phyloP scores from a whole-genome alignment of 2,329 filamentous ascomycete genomes.

The Helminthosporium solani region DNA sequence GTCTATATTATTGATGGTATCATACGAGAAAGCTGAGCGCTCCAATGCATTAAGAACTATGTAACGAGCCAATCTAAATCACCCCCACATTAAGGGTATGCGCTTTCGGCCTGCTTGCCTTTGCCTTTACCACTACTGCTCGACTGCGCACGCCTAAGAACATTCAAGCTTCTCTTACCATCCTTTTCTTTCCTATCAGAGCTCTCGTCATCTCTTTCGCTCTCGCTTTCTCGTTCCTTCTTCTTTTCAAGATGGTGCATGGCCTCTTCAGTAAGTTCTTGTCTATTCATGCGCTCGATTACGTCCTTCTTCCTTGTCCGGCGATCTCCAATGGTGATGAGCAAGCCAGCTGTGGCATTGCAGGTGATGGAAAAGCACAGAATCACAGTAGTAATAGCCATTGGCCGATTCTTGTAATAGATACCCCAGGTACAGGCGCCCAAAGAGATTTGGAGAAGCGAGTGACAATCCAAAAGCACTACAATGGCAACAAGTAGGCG shows the following conservation, averaged over 20 bases:
- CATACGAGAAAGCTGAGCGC: not conserved
- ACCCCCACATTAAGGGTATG: conserved; percentile 16
- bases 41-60: not conserved
- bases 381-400: conserved; percentile 76
- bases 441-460: conserved; percentile 75
- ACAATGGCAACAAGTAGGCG: conserved; percentile 73
- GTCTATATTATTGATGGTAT: not conserved
- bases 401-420: conserved; percentile 65
- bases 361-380: conserved; percentile 75
- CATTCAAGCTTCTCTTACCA: conserved; percentile 12
- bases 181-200: conserved; percentile 16
- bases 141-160: conserved; percentile 6
- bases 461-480: conserved; percentile 77
- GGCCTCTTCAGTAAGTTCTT: conserved; percentile 69
- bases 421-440: conserved; percentile 79
- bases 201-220: conserved; percentile 34
- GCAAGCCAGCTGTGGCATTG: conserved; percentile 73
- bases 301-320: conserved; percentile 84
- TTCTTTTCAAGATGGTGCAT: conserved; percentile 59
- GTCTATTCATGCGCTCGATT: conserved; percentile 71
- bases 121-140: conserved; percentile 2
- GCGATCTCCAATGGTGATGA: conserved; percentile 75
- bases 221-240: conserved; percentile 40
- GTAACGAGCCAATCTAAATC: not conserved
- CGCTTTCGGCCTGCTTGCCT: conserved; percentile 14